These are phyloP conservation scores for Gyromitra esculenta DNA, from an alignment of 2,329 filamentous ascomycete species.

Conservation along the genomic window DNA sequence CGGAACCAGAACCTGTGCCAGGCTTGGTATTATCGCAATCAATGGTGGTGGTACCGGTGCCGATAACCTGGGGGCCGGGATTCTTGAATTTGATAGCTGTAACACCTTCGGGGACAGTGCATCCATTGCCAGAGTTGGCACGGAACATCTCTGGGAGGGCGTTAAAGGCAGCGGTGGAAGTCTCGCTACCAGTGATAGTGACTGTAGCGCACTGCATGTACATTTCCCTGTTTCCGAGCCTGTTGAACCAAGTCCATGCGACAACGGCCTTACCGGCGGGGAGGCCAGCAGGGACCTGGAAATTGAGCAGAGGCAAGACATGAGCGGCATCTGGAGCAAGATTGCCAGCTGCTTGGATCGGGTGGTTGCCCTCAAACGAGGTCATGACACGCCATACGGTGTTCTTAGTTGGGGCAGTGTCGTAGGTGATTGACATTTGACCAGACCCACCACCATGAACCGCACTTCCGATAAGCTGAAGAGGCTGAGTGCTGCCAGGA, in stretches of 20 bases:
- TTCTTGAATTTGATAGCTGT: constrained; percentile 64
- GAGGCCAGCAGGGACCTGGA: constrained; percentile 74
- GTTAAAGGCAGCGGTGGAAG: constrained; percentile 64
- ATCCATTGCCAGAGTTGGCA: constrained; percentile 70
- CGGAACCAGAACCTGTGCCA: constrained; percentile 53
- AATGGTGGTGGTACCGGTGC: constrained; percentile 52
- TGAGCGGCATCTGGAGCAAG: constrained; percentile 58
- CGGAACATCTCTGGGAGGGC: constrained; percentile 78
- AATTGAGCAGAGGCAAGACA: constrained; percentile 66
- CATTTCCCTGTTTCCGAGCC: constrained; percentile 90
- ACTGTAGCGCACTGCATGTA: constrained; percentile 96
- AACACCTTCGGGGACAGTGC: constrained; percentile 65
- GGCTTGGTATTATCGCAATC: constrained; percentile 54
- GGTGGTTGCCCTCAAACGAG: constrained; percentile 86
- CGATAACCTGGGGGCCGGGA: constrained; percentile 37
- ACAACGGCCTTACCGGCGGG: constrained; percentile 80
- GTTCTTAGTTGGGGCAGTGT: constrained; percentile 72
- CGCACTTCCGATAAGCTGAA: constrained; percentile 76
- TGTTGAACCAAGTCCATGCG: constrained; percentile 95
- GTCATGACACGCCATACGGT: constrained; percentile 91
- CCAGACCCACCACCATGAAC: constrained; percentile 92
- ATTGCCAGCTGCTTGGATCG: constrained; percentile 70
- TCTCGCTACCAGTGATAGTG: constrained; percentile 67
- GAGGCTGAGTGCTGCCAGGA: constrained; percentile 70
- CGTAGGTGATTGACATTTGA: constrained; percentile 86